These are phyloP conservation scores for Cutaneotrichosporon cutaneum DNA, from an alignment of 1,284 basidiomycete species.

Conservation along the genomic window DNA sequence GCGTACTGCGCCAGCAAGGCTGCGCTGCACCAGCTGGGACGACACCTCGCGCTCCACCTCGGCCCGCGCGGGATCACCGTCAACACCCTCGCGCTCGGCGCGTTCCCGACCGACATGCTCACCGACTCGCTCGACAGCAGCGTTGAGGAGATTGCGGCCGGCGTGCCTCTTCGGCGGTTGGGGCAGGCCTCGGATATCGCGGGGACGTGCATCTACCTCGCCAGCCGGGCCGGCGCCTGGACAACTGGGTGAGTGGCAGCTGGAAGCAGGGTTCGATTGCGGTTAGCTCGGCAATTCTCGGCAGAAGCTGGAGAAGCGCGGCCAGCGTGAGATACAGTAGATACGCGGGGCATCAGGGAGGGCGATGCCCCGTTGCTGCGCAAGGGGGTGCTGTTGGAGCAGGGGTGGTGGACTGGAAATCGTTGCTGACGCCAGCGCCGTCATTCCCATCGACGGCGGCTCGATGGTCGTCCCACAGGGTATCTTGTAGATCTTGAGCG, in stretches of 20 bases:
- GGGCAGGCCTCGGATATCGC: slow-evolving; percentile 62
- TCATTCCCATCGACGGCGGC: slow-evolving; percentile 6
- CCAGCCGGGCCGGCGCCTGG: slow-evolving; percentile 1
- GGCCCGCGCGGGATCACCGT: slow-evolving; percentile 62
- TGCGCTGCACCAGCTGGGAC: slow-evolving; percentile 41
- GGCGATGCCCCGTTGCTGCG: not conserved
- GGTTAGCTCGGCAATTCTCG: not conserved
- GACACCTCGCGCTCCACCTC: slow-evolving; percentile 59
- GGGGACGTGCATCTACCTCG: slow-evolving; percentile 40
- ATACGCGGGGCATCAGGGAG: not conserved
- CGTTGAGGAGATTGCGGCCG: slow-evolving; percentile 55
- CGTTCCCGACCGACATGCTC: slow-evolving; percentile 55
- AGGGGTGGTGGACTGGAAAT: not conserved
- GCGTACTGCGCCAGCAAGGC: slow-evolving; percentile 67
- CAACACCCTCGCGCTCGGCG: slow-evolving; percentile 64
- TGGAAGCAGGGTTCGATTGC: not conserved
- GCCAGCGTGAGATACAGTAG: not conserved
- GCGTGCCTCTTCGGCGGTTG: slow-evolving; percentile 58
- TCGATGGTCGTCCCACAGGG: slow-evolving; percentile 9
- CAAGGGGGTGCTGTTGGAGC: not conserved
- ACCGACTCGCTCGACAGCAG: slow-evolving; percentile 56
- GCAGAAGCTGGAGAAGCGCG: not conserved
- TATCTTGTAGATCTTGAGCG: not conserved
- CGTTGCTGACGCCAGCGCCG: not conserved
- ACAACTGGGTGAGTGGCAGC: slow-evolving; percentile 8